These are phyloP conservation scores for Roridomyces roridus DNA, from an alignment of 768 basidiomycete genomes.

Conservation along the genomic window DNA sequence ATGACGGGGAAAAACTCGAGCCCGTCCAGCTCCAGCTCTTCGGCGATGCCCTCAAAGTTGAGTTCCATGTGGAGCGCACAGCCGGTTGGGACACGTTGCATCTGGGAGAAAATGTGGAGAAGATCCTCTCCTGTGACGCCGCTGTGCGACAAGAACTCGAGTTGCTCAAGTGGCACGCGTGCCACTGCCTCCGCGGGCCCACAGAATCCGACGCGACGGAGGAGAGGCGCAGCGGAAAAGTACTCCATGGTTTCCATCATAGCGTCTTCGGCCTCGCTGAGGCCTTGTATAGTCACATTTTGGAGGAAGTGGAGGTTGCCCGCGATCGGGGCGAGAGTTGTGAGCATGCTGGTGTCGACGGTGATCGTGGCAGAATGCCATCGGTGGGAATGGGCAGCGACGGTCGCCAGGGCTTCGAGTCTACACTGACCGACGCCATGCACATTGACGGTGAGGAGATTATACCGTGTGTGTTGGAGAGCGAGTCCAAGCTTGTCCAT, in stretches of 20 bases:
- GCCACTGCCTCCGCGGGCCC: background rate
- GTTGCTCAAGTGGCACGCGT: conserved; percentile 1
- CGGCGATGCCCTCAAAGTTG: background rate
- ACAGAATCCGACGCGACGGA: background rate
- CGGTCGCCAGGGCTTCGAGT: background rate
- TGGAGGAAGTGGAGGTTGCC: conserved; percentile 2
- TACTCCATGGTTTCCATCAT: background rate
- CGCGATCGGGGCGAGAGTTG: background rate
- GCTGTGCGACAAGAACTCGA: background rate
- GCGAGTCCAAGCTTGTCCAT: background rate
- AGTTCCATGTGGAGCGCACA: background rate
- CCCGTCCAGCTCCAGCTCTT: background rate
- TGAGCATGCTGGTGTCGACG: background rate
- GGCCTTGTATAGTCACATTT: background rate
- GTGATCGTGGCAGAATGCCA: background rate
- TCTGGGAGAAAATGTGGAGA: background rate
- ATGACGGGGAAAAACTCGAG: background rate
- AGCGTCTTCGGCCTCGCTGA: background rate
- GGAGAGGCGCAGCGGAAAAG: background rate
- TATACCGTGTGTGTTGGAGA: background rate
- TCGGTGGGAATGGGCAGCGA: background rate
- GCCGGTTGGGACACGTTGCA: background rate
- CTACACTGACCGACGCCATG: background rate
- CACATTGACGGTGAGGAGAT: background rate
- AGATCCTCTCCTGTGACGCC: background rate